phyloP scores from a whole-genome alignment of 768 basidiomycete genomes.

The Suillus plorans region DNA sequence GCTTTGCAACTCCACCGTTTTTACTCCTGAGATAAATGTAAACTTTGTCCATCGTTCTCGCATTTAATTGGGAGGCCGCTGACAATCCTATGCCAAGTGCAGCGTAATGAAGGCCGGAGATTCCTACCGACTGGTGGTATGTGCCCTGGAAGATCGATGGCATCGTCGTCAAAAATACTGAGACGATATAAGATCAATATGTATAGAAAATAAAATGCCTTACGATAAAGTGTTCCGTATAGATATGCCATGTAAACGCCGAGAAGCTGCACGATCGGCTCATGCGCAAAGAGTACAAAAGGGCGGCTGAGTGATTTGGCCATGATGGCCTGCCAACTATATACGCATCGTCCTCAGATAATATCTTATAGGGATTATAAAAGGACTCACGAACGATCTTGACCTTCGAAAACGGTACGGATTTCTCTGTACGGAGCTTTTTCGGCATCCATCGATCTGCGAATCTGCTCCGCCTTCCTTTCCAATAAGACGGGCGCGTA shows the following conservation, averaged over 20 bases:
- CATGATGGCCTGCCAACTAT: conserved; percentile 55
- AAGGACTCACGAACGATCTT: conserved; percentile 43
- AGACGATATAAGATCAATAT: background rate
- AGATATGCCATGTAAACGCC: conserved; percentile 69
- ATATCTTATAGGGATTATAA: background rate
- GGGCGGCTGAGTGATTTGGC: conserved; percentile 60
- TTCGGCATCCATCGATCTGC: conserved; percentile 46
- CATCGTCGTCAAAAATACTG: conserved; percentile 69
- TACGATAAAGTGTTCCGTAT: conserved; percentile 62
- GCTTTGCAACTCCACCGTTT: conserved; percentile 53
- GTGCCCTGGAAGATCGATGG: conserved; percentile 53
- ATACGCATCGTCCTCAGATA: background rate
- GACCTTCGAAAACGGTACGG: conserved; percentile 47
- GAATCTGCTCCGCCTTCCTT: conserved; percentile 49
- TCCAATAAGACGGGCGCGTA: conserved; percentile 38
- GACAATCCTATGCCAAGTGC: conserved; percentile 66
- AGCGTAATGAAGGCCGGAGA: conserved; percentile 42
- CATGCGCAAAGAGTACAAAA: conserved; percentile 56
- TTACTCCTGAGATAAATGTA: conserved; percentile 51
- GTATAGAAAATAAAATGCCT: conserved; percentile 18
- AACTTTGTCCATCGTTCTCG: conserved; percentile 52
- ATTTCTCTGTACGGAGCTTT: conserved; percentile 40
- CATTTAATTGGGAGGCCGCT: conserved; percentile 52
- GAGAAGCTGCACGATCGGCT: conserved; percentile 65
- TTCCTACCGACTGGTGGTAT: conserved; percentile 46